Conservation (phyloP, 768 basidiomycete species). For the Phanerodontia chrysosporium region DNA sequence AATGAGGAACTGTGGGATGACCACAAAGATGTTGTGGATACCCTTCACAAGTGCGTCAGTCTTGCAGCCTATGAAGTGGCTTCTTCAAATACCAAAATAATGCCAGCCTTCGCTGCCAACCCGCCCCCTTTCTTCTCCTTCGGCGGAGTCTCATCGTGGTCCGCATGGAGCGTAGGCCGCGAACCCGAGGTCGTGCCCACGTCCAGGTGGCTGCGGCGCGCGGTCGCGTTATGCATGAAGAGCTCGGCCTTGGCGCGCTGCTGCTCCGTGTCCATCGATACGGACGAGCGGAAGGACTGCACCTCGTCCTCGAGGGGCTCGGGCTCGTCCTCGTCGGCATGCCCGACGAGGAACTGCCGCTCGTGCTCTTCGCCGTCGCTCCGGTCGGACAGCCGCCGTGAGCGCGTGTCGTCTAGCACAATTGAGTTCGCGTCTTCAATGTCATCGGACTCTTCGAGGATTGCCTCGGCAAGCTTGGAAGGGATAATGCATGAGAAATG, state of each 20-base stretch:
- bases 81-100: constrained; percentile 69
- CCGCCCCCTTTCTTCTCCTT: constrained; percentile 23
- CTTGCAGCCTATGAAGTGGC: too few relatives aligned
- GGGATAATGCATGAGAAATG: too few relatives aligned
- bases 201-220: constrained; percentile 47
- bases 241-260: constrained; percentile 17
- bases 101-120: constrained; percentile 81
- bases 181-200: constrained; percentile 21
- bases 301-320: constrained; percentile 23
- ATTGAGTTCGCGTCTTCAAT: constrained; percentile 33
- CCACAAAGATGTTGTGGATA: constrained; percentile 93
- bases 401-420: constrained; percentile 36
- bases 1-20: constrained; percentile 91
- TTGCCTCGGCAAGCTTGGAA: constrained; percentile 68
- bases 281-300: constrained; percentile 24
- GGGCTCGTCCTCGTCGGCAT: constrained; percentile 24
- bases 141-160: constrained; percentile 18
- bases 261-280: constrained; percentile 20
- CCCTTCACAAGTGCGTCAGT: constrained; percentile 46
- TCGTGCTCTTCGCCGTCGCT: constrained; percentile 22
- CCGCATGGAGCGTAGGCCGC: constrained; percentile 4
- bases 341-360: constrained; percentile 24
- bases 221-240: constrained; percentile 40
- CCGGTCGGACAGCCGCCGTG: constrained; percentile 7
- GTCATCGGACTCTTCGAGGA: constrained; percentile 57